Evolutionary conservation across 169 alveolate genomes (phyloP).

Genomic region (Besnoitia besnoiti): DNA sequence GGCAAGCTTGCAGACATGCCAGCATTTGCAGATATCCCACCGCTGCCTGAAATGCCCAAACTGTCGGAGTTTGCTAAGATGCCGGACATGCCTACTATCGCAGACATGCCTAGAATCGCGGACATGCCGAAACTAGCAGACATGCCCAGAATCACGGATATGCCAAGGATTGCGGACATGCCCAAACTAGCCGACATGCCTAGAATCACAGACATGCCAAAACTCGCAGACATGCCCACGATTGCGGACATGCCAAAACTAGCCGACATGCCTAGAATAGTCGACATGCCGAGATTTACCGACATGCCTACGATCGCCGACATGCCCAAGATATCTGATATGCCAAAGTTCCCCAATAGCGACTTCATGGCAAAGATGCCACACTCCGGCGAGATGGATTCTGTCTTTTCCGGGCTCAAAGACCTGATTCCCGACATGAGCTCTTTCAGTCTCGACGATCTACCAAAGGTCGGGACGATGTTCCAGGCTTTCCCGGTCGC

Average conservation of each 20-base stretch:
- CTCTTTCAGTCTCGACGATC: background rate
- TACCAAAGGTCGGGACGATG: background rate
- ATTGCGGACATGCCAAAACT: background rate
- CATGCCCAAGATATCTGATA: conserved; percentile 11
- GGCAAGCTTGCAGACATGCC: background rate
- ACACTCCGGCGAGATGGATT: background rate
- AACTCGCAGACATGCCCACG: too few species aligned
- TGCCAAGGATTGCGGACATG: conserved; percentile 19
- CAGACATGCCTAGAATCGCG: background rate
- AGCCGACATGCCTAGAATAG: background rate
- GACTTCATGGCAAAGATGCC: conserved; percentile 6
- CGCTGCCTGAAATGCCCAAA: background rate
- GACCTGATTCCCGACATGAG: conserved; percentile 13
- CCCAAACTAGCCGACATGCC: background rate
- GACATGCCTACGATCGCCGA: conserved; percentile 3
- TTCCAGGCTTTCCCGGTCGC: background rate
- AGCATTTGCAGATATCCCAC: background rate
- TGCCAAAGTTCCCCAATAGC: background rate
- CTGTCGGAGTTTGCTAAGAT: background rate
- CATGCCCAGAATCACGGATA: background rate
- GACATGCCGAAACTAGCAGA: background rate
- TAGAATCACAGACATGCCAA: too few species aligned
- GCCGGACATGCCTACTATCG: background rate
- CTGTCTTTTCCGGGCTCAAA: background rate
- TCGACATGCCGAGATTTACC: background rate